Conservation (phyloP, 371 early-diverging fungal species). For the Lichtheimia ramosa region DNA sequence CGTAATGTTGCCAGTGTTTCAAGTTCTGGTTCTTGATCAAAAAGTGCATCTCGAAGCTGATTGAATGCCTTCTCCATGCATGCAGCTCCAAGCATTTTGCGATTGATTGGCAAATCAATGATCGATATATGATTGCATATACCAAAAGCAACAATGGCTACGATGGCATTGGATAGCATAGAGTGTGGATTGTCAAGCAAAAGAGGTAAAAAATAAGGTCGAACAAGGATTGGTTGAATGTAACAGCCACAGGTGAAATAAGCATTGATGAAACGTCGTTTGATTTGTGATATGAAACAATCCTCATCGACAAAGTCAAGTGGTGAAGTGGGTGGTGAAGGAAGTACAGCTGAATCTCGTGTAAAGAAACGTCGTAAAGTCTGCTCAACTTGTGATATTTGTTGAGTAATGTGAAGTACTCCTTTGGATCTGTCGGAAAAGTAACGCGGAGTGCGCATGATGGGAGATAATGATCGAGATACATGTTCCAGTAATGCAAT, state of each 20-base stretch:
- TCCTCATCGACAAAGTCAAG: neutral
- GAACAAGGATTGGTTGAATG: constrained; percentile 23
- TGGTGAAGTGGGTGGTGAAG: neutral
- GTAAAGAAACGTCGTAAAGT: neutral
- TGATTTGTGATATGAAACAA: neutral
- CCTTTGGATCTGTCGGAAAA: neutral
- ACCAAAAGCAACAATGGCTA: constrained; percentile 13
- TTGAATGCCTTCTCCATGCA: constrained; percentile 24
- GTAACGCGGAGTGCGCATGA: neutral
- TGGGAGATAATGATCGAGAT: neutral
- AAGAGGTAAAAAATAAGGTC: constrained; percentile 21
- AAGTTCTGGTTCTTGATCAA: constrained; percentile 16
- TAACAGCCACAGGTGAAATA: constrained; percentile 29
- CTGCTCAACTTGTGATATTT: constrained; percentile 1
- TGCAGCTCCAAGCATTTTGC: constrained; percentile 20
- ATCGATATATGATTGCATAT: constrained; percentile 1
- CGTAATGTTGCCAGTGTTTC: constrained; percentile 23
- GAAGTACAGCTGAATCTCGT: neutral
- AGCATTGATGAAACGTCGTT: constrained; percentile 12
- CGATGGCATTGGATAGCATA: constrained; percentile 30
- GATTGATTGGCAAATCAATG: neutral
- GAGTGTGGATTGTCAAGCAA: constrained; percentile 22
- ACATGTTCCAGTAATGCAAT: neutral
- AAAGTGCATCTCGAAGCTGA: constrained; percentile 26
- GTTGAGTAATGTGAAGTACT: neutral